Evolutionary conservation across 345 rosid species (phyloP), one percentile per base, ranked within the genome.

Genomic region (Nephelium lappaceum): DNA sequence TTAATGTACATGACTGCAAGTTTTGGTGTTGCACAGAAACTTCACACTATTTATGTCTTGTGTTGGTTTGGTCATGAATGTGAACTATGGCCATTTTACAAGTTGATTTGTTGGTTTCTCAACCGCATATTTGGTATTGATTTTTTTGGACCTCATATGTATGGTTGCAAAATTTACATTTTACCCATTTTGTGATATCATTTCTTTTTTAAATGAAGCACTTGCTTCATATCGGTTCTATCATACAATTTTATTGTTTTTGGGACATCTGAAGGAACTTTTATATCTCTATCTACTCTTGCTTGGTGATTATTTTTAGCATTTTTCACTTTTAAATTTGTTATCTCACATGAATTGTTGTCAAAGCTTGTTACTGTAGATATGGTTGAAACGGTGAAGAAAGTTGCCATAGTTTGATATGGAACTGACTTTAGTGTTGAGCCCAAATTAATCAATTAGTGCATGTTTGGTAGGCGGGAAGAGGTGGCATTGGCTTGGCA

Each of bases 311-410:
- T 24, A 53, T 31, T 53, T 49, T 5, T 23, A 31, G 5, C 0
- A 8, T 25, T 53, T 9, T 55, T 24, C 38, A 53, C 3, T 6
- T 9, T 25, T 27, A 16, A 53, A 39, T 38, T 6, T 61, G 24
- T 47, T 15, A 9, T n/a, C 36, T 23, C 62, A 21, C 19, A 60
- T 62, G 67, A 49, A 71, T 41, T 23, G 1, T 1, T 68, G 58
- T 49, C 21, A 42, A 49, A 49, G 27, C 41, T 38, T 69, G 39
- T 66, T 75, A n/a, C 68, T 81, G 75, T 84, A 93, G 97, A 92
- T 67, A 89, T 94, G 97, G 95, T 92, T 43, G 98, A 92, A 51
- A 90, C 91, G 15, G 90, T 94, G 97, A 91, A 94, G 88, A 88
- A 85, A 75, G 84, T 94, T 68, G 94, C 98, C 15, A 3, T 86